Conservation (phyloP, 176 grass and related monocot species). For the Hsuehochloa calcarea region DNA sequence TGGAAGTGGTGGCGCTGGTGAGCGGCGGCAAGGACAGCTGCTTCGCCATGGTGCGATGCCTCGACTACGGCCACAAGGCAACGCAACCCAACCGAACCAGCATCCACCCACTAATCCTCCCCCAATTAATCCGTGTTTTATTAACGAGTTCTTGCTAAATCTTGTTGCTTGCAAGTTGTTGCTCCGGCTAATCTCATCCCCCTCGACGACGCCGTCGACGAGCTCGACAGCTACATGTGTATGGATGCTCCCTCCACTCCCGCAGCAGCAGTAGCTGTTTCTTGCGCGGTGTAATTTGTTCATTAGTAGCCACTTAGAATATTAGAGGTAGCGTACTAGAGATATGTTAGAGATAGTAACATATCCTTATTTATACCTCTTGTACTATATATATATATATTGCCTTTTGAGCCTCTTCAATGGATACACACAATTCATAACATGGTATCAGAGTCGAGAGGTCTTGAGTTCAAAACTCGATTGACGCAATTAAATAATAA, state of each 20-base stretch:
- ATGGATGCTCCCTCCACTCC: background rate
- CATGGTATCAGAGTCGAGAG: no score
- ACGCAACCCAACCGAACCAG: background rate
- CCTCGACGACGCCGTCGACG: conserved; percentile 73
- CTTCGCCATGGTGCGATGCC: conserved; percentile 97
- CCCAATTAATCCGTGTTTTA: background rate
- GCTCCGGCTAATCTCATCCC: conserved; percentile 83
- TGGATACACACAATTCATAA: no score
- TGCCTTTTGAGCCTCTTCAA: no score
- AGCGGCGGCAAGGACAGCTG: conserved; percentile 97
- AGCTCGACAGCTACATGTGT: conserved; percentile 99
- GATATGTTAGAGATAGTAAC: no score
- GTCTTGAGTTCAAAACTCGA: no score
- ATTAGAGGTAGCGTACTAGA: no score
- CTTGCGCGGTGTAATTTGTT: background rate
- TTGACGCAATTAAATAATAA: no score
- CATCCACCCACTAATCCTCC: background rate
- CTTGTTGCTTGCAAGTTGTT: conserved; percentile 47
- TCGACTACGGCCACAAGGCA: conserved; percentile 87
- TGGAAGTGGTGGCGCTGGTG: conserved; percentile 97
- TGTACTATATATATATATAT: no score
- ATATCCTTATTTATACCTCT: no score
- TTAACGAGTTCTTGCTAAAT: background rate
- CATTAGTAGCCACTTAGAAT: background rate
- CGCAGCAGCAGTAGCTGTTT: background rate